Base-by-base conservation (phyloP, 139 green algal genomes). In the Coccomyxa sp. region DNA sequence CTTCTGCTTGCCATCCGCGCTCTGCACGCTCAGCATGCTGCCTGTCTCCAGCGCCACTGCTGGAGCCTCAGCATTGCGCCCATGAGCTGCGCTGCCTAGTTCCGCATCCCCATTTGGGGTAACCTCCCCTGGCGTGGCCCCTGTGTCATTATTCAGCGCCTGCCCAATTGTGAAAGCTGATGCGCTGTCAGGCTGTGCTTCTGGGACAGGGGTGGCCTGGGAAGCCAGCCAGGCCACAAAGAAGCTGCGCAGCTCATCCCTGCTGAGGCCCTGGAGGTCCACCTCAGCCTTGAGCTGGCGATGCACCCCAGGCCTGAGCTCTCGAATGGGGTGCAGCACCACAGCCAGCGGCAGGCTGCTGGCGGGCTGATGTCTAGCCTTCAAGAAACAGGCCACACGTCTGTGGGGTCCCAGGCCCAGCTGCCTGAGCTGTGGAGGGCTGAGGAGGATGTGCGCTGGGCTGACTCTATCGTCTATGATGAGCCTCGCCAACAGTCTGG, bases 371-470 rank as follows among this genome's bases (percentile, higher is more conserved):
- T n/a, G n/a, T n/a, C n/a, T n/a, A n/a, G n/a, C n/a, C n/a, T n/a
- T n/a, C n/a, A n/a, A n/a, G n/a, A n/a, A n/a, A n/a, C n/a, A n/a
- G 44, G 58, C 44, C 39, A 90, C 77, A 34, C 79, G 78, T 70
- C 70, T 73, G 76, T 84, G 79, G 55, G 68, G 50, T 55, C 70
- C 55, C 58, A 89, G 41, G 27, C 70, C 74, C 36, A 90, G 78
- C 68, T 41, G 27, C 8, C n/a, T 34, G 34, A 75, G 70, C 35
- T 31, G 27, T 33, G 35, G 34, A 34, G 22, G 18, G 34, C 34
- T 35, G 37, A 75, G 18, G 6, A n/a, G 34, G 34, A 36, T 29
- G 35, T 71, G 64, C n/a, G 64, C 50, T 64, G 50, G 50, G 50
- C 50, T 64, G 3, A 64, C 5, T 64, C 5, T 64, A 22, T 64